A percentile compares a stretch with the other conserved stretches of the same genome.
These are phyloP conservation scores for Rhizopus sp. DNA, from an alignment of 371 early-diverging fungal genomes.

Conservation along the genomic window DNA sequence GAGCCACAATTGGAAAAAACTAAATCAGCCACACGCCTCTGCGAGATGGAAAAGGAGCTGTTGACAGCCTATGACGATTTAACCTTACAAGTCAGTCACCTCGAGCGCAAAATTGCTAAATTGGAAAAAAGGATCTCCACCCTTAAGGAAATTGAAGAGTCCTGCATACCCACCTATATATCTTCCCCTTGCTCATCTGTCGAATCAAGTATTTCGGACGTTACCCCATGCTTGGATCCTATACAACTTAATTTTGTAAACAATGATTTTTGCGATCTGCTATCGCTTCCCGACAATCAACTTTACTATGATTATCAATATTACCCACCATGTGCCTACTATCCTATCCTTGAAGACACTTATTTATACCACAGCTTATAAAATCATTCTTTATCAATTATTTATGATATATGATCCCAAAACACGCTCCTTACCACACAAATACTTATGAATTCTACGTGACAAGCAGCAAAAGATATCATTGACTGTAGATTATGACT, in stretches of 20 bases:
- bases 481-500: too few species aligned
- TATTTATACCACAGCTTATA: too few species aligned
- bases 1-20: slow-evolving; percentile 32
- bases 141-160: slow-evolving; percentile 4
- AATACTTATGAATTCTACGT: too few species aligned
- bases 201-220: slow-evolving; percentile 18
- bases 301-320: neutral
- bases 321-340: neutral
- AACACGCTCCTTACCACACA: too few species aligned
- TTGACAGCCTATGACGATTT: slow-evolving; percentile 52
- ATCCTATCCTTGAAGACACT: too few species aligned
- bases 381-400: too few species aligned
- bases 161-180: neutral
- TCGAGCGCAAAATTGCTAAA: slow-evolving; percentile 37
- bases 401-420: too few species aligned
- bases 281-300: neutral
- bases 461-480: too few species aligned
- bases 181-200: slow-evolving; percentile 25
- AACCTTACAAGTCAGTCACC: slow-evolving; percentile 41
- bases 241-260: neutral
- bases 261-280: neutral
- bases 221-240: neutral
- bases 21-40: slow-evolving; percentile 35
- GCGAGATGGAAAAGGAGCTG: slow-evolving; percentile 49
- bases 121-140: slow-evolving; percentile 28